Conservation (phyloP, 202 grass and related monocot species). For the Eragrostis tef region DNA sequence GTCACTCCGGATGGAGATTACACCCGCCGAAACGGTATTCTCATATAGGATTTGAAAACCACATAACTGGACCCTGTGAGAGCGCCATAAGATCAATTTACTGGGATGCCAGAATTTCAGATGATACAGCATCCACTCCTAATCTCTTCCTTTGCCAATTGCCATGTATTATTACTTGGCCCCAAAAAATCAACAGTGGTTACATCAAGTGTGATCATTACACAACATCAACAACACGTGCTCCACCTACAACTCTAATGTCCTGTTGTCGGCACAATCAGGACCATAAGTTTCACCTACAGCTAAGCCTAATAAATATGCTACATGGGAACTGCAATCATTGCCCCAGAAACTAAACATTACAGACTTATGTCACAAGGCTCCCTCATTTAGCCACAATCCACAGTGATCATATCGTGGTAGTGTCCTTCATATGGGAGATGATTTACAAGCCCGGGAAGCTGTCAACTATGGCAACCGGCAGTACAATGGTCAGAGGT, state of each 20-base stretch:
- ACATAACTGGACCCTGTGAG: background rate
- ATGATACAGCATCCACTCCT: background rate
- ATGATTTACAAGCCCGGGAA: slow-evolving; percentile 31
- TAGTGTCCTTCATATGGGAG: slow-evolving; percentile 21
- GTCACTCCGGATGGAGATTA: background rate
- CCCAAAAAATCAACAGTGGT: slow-evolving; percentile 42
- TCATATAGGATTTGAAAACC: background rate
- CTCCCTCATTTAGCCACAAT: slow-evolving; percentile 14
- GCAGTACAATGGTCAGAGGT: slow-evolving; percentile 30
- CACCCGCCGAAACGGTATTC: background rate
- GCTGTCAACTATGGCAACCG: background rate
- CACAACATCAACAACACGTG: slow-evolving; percentile 49
- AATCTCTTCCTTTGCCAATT: slow-evolving; percentile 14
- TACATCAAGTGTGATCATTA: slow-evolving; percentile 50
- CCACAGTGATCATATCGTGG: background rate
- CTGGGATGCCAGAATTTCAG: background rate
- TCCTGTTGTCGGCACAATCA: slow-evolving; percentile 44
- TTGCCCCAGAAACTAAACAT: slow-evolving; percentile 40
- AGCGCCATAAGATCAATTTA: background rate
- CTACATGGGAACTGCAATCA: slow-evolving; percentile 48
- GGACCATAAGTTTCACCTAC: slow-evolving; percentile 49
- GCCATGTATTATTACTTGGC: slow-evolving; percentile 41
- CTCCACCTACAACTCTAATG: slow-evolving; percentile 46
- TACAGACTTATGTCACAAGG: slow-evolving; percentile 34
- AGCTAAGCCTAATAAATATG: slow-evolving; percentile 56